Evolutionary conservation across 805 yeast genomes (phyloP), one percentile per base, ranked within the genome.

Genomic region (Lachancea lanzarotensis): DNA sequence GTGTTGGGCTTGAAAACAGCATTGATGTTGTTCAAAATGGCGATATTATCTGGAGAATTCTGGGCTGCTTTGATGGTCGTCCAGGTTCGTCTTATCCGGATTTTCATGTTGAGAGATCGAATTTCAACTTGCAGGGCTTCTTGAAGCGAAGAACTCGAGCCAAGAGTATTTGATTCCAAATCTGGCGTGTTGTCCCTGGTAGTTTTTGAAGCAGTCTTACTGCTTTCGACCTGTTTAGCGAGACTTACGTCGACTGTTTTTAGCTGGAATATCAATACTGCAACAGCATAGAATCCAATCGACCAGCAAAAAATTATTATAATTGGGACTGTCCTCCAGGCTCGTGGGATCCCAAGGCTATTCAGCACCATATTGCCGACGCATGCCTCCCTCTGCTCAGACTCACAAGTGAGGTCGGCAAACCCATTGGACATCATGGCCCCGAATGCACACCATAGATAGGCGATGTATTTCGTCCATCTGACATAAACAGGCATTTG

Each of bases 401-500:
- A 77, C 54, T 87, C 81, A 42, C 75, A 78, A 12, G 88, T 88
- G 35, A 60, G 48, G 29, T 73, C 76, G 1, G 83, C 69, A 57
- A 76, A 87, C 52, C 85, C 81, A 56, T 81, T 83, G 0, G 89
- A 73, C 34, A 74, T 55, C 45, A 81, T 55, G 1, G 80, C 81
- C 2, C 93, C 93, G 62, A 83, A 84, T 0, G 81, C 81, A 57
- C 83, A 87, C 86, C 90, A 88, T 42, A 82, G 71, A 57, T 76
- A 84, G 0, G 91, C 81, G 45, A 81, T 67, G 62, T 84, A 87
- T 57, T 82, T 84, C 4, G 82, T 74, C 96, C 96, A 87, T 30
- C 87, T 71, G 8, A 87, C 95, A 55, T 88, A 88, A 1, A 84
- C 95, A 0, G 95, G 95, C 79, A 86, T 73, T 1, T 77, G 72